Evolutionary conservation across 1,284 basidiomycete species (phyloP).

Genomic region (Neotropicomus parvogracilis): DNA sequence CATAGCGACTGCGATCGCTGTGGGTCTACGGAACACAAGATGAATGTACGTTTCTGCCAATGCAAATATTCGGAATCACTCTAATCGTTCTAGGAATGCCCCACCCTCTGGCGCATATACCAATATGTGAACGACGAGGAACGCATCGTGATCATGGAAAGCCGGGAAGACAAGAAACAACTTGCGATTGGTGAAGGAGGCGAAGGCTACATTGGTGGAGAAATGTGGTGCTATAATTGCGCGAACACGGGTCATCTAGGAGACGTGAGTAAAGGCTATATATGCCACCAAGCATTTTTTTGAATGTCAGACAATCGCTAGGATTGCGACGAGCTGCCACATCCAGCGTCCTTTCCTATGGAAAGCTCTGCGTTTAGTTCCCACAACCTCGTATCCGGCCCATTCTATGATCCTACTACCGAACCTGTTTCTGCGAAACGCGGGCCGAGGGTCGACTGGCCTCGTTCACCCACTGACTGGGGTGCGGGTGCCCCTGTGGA

Average conservation of each 20-base stretch:
- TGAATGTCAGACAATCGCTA: constrained; percentile 30
- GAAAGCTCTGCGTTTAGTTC: constrained; percentile 76
- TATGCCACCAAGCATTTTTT: not conserved
- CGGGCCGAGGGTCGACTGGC: constrained; percentile 16
- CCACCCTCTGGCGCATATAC: constrained; percentile 85
- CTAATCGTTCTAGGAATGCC: constrained; percentile 63
- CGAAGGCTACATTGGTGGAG: constrained; percentile 68
- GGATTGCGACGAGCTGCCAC: constrained; percentile 67
- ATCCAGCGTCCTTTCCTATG: constrained; percentile 45
- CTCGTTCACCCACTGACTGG: constrained; percentile 39
- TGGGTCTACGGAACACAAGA: constrained; percentile 64
- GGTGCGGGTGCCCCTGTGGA: constrained; percentile 48
- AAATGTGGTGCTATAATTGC: constrained; percentile 89
- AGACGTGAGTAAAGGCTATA: constrained; percentile 56
- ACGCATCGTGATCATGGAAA: constrained; percentile 46
- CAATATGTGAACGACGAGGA: constrained; percentile 64
- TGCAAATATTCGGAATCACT: not conserved
- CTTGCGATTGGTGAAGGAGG: constrained; percentile 65
- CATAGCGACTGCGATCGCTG: constrained; percentile 72
- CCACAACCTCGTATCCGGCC: constrained; percentile 66
- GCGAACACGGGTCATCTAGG: constrained; percentile 78
- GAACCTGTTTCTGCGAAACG: constrained; percentile 21
- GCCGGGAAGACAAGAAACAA: constrained; percentile 47
- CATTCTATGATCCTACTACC: constrained; percentile 55
- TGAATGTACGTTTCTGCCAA: constrained; percentile 49